Evolutionary conservation across 2,329 filamentous ascomycete species (phyloP), one percentile per base, ranked within the genome.

Genomic region (Xylaria arbuscula): DNA sequence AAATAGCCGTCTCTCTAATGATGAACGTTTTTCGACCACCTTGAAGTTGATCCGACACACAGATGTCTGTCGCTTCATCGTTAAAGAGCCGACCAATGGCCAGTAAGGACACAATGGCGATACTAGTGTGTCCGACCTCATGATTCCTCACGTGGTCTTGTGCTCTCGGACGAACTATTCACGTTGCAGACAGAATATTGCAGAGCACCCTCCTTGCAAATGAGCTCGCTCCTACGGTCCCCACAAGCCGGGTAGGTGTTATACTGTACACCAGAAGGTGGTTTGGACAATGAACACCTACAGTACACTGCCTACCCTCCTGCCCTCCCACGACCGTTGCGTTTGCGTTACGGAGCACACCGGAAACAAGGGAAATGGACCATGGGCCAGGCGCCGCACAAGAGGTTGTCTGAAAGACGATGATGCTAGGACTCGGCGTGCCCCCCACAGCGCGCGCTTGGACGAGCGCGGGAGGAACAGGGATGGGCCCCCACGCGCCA

Each of bases 401-500:
- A 22, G 51, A 47, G 53, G 28, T 58, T 50, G 42, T 56, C 36
- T 53, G 65, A 55, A 47, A 22, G 53, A 45, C 57, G 51, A 57
- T 15, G 59, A 63, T 63, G 34, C 38, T 36, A 56, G 53, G 53
- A 57, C 54, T 51, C 28, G 54, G 48, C 5, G 34, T 56, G 56
- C 13, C 66, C 66, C 65, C 54, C 60, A 36, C 65, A 53, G 17
- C 32, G 40, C 56, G 48, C 66, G 66, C 66, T 58, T 59, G 59
- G 51, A 62, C 66, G 15, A 57, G 53, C 34, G 19, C 36, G 40
- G 19, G 45, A 47, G 45, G 38, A 17, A 45, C 56, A 62, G 57
- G 65, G 64, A 64, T 64, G 57, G 58, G 24, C 69, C 69, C 68
- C 69, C 69, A 70, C 69, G 69, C 69, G 69, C 66, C 54, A 68